phyloP scores from a whole-genome alignment of 345 rosid genomes.

The Viola odorata region DNA sequence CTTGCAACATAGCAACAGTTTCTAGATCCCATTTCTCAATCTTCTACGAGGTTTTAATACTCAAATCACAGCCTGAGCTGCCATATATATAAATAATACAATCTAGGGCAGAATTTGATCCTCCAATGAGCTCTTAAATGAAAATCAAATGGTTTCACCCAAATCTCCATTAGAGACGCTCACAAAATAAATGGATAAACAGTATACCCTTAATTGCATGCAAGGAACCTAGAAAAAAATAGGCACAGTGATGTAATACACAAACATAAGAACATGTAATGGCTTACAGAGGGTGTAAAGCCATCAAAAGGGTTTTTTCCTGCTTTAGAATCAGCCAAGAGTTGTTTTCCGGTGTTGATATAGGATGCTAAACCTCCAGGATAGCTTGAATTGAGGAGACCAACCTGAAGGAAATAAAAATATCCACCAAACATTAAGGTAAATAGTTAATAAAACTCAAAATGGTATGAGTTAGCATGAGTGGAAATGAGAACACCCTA shows the following conservation, averaged over 20 bases:
- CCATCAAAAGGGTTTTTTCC: slow-evolving; percentile 98
- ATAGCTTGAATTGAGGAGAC: slow-evolving; percentile 67
- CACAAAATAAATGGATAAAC: no score
- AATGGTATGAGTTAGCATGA: neutral
- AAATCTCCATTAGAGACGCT: no score
- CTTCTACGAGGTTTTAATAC: no score
- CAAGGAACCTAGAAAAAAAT: no score
- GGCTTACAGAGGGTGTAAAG: slow-evolving; percentile 80
- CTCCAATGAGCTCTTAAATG: no score
- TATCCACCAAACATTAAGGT: neutral
- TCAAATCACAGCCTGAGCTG: no score
- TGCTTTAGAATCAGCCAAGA: slow-evolving; percentile 74
- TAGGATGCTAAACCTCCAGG: slow-evolving; percentile 82
- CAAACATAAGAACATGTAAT: neutral
- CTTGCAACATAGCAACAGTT: no score
- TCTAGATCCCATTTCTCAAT: no score
- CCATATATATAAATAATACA: no score
- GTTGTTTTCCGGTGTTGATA: slow-evolving; percentile 68
- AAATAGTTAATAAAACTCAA: neutral
- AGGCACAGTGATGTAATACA: neutral
- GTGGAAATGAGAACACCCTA: neutral
- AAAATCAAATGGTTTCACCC: no score
- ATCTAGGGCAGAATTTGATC: no score
- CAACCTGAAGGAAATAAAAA: slow-evolving; percentile 45
- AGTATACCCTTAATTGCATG: no score